phyloP scores from a whole-genome alignment of 257 asterid species.

The Fraxinus cuspidata region DNA sequence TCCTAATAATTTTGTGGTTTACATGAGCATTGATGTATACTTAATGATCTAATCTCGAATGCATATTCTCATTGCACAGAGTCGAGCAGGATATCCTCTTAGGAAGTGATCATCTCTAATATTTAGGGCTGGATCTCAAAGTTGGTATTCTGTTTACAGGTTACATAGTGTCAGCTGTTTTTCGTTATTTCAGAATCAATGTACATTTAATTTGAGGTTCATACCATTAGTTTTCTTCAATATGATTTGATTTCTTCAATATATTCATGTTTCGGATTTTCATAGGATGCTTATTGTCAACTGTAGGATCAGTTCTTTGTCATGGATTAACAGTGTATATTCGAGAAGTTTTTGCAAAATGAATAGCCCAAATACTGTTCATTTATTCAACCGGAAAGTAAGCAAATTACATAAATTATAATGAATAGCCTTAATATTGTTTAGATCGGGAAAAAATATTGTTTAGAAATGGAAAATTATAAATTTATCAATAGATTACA shows the following conservation, averaged over 20 bases:
- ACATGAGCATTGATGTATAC: constrained; percentile 22
- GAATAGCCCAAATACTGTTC: not conserved
- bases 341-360: not conserved
- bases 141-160: constrained; percentile 11
- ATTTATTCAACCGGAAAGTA: constrained; percentile 1
- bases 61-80: constrained; percentile 47
- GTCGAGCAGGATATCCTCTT: constrained; percentile 10
- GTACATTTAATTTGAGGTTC: constrained; percentile 25
- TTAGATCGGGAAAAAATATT: too few species aligned
- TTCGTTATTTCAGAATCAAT: constrained; percentile 15
- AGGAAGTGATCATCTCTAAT: constrained; percentile 20
- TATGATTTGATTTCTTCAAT: constrained; percentile 9
- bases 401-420: too few species aligned
- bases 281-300: not conserved
- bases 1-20: constrained; percentile 34
- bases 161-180: constrained; percentile 26
- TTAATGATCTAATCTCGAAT: constrained; percentile 29
- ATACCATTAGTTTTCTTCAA: not conserved
- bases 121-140: constrained; percentile 20
- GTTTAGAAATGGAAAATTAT: too few species aligned
- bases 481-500: too few species aligned
- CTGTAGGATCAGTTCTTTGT: too few species aligned
- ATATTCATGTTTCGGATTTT: constrained; percentile 1
- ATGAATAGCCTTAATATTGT: too few species aligned
- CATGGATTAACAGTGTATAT: too few species aligned